phyloP scores from a whole-genome alignment of 192 early-diverging fungal genomes.

The Entophlyctis luteolus region DNA sequence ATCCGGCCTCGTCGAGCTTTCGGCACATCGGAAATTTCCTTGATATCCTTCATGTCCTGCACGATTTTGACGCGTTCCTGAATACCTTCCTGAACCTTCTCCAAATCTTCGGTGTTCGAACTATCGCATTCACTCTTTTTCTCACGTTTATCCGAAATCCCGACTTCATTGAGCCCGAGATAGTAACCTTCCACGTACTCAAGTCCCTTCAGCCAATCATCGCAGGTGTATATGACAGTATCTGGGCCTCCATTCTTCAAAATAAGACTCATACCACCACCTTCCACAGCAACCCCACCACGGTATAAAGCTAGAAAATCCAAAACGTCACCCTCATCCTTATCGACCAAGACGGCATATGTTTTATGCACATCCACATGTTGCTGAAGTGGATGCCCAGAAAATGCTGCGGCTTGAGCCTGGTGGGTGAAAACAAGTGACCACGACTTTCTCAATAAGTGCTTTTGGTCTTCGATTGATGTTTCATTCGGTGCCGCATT shows the following conservation, averaged over 20 bases:
- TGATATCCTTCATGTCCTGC: not conserved
- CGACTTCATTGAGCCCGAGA: not conserved
- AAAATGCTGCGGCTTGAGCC: not conserved
- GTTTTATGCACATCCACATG: slow-evolving; percentile 1
- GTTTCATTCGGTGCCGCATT: not conserved
- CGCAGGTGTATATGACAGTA: slow-evolving; percentile 31
- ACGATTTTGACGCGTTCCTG: not conserved
- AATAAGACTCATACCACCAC: not conserved
- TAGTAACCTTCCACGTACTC: slow-evolving; percentile 33
- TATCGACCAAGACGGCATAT: slow-evolving; percentile 17
- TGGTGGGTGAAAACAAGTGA: slow-evolving; percentile 17
- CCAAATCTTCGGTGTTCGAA: not conserved
- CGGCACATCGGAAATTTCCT: not conserved
- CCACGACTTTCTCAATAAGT: not conserved
- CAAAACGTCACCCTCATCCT: slow-evolving; percentile 9
- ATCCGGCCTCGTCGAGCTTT: not conserved
- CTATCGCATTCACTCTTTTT: not conserved
- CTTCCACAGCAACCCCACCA: not conserved
- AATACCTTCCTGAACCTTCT: not conserved
- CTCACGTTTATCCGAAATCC: not conserved
- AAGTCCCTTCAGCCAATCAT: slow-evolving; percentile 15
- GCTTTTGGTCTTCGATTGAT: not conserved
- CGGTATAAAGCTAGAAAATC: slow-evolving; percentile 28
- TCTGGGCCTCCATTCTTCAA: slow-evolving; percentile 3
- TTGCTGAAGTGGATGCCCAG: not conserved